These are phyloP conservation scores for Ganoderma lingzhi DNA, from an alignment of 1,284 basidiomycete species.

Conservation along the genomic window DNA sequence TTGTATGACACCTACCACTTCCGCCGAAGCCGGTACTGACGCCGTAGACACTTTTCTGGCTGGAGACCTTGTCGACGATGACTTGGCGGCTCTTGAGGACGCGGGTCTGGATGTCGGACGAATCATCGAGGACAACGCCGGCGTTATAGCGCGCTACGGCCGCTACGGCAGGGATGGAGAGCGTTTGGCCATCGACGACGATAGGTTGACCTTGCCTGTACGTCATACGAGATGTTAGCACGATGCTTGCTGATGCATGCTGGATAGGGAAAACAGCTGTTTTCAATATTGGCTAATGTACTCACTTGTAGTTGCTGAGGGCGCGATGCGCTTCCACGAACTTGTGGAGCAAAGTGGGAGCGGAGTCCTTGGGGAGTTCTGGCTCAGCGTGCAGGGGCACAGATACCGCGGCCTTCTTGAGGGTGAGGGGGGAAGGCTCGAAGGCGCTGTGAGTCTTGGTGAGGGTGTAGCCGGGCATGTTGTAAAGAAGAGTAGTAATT, in stretches of 20 bases:
- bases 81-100: constrained; percentile 67
- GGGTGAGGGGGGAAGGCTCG: constrained; percentile 25
- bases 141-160: constrained; percentile 74
- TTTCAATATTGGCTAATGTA: background rate
- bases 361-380: constrained; percentile 14
- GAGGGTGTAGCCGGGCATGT: constrained; percentile 30
- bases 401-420: constrained; percentile 26
- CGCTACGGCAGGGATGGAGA: constrained; percentile 78
- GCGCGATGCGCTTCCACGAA: constrained; percentile 41
- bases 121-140: constrained; percentile 60
- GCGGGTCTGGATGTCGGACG: constrained; percentile 54
- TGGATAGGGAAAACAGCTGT: no score
- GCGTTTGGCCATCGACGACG: constrained; percentile 70
- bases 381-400: constrained; percentile 10
- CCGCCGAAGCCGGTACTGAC: constrained; percentile 87
- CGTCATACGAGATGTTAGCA: constrained; percentile 1
- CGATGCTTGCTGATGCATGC: background rate
- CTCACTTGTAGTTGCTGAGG: constrained; percentile 40
- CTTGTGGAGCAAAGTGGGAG: constrained; percentile 34
- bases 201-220: constrained; percentile 66
- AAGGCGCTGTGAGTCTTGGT: constrained; percentile 28
- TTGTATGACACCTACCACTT: constrained; percentile 55
- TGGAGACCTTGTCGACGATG: constrained; percentile 72
- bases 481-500: background rate
- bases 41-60: constrained; percentile 79